Base-by-base conservation (phyloP, 441 rosid species). In the Arabidopsis hybrid region DNA sequence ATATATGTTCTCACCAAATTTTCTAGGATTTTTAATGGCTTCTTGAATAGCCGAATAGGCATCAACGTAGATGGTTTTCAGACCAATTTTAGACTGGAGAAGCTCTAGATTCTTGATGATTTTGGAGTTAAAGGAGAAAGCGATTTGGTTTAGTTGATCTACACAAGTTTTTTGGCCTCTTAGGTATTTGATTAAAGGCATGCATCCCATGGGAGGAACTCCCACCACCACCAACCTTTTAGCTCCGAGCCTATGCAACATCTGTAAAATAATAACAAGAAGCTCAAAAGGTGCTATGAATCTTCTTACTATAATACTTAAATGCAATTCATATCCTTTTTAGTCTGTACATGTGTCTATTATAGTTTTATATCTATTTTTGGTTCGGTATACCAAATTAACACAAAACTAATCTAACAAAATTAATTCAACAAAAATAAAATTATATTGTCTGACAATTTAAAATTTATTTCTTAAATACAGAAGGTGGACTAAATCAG, bases 191-290 rank as follows among this genome's bases (percentile, higher is more conserved):
- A 89, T 87, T 6, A 91, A 65, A 16, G 98, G 98, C 89, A 92
- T 80, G 75, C 98, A 92, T 6, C 98, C 98, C 67, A 92, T 39
- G 1, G 98, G 95, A 39, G 95, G 96, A 29, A 92, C 84, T 60
- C 98, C 98, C 4, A 92, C 95, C 8, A 89, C 81, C 18, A 83
- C 88, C 77, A 91, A 17, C 71, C 90, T 82, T 43, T 69, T 85
- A 3, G 85, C 82, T 51, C 98, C 97, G 26, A 83, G 50, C 26
- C 77, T 79, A 59, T 85, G 81, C 84, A 90, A 83, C 68, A 60
- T 83, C 98, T 90, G 79, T 73, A 82, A 51, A 55, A 59, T 7
- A 65, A 36, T 46, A 56, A 63, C 12, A 70, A 31, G 7, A 17
- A 63, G 32, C 10, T 56, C 31, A 55, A 39, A 76, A 26, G 4